phyloP scores from a whole-genome alignment of 2,329 filamentous ascomycete species.

The Endothia cerciana region DNA sequence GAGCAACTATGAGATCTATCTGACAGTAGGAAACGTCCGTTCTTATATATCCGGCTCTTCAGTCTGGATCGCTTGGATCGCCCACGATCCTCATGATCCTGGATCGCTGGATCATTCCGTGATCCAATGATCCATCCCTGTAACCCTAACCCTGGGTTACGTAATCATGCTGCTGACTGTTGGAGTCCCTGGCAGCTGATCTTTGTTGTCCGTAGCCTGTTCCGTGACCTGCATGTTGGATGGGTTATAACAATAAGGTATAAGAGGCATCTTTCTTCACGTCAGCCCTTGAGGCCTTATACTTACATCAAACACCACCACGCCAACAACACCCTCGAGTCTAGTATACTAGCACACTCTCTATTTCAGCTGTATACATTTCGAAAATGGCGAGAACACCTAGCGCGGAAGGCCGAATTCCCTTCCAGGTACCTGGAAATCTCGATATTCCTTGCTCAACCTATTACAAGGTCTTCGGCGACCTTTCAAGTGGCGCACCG shows the following conservation, averaged over 20 bases:
- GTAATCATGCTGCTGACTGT: no score
- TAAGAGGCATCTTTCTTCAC: neutral
- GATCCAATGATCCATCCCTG: no score
- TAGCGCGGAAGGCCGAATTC: conserved; percentile 20
- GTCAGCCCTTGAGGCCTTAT: neutral
- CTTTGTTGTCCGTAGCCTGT: no score
- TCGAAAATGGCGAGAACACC: conserved; percentile 19
- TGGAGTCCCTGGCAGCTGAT: no score
- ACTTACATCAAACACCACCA: neutral
- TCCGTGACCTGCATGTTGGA: neutral
- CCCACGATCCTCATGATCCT: no score
- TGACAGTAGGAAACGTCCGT: no score
- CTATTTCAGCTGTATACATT: conserved; percentile 17
- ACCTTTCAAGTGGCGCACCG: conserved; percentile 14
- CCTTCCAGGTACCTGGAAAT: conserved; percentile 17
- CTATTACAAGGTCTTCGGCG: conserved; percentile 23
- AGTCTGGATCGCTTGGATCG: no score
- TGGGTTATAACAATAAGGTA: neutral
- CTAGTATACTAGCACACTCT: conserved; percentile 8
- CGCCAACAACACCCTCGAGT: neutral
- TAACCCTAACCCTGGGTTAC: no score
- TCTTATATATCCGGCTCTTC: no score
- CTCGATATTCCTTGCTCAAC: conserved; percentile 14
- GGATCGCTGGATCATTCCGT: no score
- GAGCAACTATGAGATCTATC: no score